Base-by-base conservation (phyloP, 805 yeast species). In the Monosporozyma siamensis region DNA sequence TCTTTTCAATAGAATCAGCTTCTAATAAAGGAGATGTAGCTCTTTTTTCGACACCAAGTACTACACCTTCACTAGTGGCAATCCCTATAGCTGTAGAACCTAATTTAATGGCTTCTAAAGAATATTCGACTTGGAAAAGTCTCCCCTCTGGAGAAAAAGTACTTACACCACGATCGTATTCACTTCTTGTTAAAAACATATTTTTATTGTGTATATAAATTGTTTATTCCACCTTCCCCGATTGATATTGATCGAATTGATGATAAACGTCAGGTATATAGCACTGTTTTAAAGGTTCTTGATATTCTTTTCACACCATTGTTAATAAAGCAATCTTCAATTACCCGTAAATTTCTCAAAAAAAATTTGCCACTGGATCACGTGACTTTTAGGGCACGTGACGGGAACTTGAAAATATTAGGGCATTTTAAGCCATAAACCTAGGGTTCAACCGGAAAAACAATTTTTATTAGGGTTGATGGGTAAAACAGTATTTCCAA, bases 61-160 rank as follows among this genome's bases (percentile, higher is more conserved):
- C 81, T 15, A 92, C 96, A 51, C 98, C 99, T 62, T 90, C 95
- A 39, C 88, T 78, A 12, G 98, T 92, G 49, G 88, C 78, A 50
- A 92, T 85, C 42, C 99, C 99, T 58, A 92, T 89, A 47, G 99
- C 98, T 1, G 98, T 92, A 35, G 97, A 87, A 48, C 76, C 58
- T 46, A 82, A 72, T 59, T 92, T 92, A 65, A 92, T 92, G 38
- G 98, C 98, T 65, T 92, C 98, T 44, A 92, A 69, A 8, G 98
- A 92, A 64, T 92, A 92, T 64, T 92, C 98, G 35, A 92, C 98
- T 68, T 92, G 98, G 69, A 92, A 92, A 48, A 92, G 70, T 61
- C 99, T 83, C 21, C 99, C 99, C 64, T 94, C 98, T 21, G 99
- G 99, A 1, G 97, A 89, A 65, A 94, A 92, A 7, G 99, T 94